phyloP scores from a whole-genome alignment of 768 basidiomycete genomes.

The Rhizopogon vinicolor region DNA sequence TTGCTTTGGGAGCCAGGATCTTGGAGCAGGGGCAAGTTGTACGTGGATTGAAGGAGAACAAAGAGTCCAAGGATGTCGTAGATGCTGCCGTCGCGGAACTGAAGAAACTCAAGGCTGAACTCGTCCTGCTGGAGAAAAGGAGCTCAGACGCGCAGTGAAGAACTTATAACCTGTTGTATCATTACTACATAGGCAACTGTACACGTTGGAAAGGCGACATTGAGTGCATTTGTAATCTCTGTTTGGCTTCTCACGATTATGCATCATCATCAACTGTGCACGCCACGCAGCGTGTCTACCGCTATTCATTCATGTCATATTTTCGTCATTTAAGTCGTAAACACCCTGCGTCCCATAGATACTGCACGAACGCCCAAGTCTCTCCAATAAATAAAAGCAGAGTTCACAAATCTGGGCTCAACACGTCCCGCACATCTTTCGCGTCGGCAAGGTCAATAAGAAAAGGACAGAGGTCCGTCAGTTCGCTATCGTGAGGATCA shows the following conservation, averaged over 20 bases:
- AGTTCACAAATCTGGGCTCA: constrained; percentile 32
- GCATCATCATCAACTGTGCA: too few relatives aligned
- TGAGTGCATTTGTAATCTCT: too few relatives aligned
- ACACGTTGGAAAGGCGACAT: not conserved
- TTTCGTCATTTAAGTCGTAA: not conserved
- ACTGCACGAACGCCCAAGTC: not conserved
- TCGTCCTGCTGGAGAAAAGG: constrained; percentile 23
- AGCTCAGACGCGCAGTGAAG: too few relatives aligned
- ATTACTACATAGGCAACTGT: too few relatives aligned
- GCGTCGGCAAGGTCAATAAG: constrained; percentile 57
- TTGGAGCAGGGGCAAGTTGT: constrained; percentile 76
- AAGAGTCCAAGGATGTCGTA: constrained; percentile 39
- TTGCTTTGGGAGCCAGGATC: constrained; percentile 71
- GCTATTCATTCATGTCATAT: not conserved
- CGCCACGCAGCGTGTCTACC: not conserved
- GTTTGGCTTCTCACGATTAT: not conserved
- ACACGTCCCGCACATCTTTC: constrained; percentile 59
- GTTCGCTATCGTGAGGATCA: constrained; percentile 70
- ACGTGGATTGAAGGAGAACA: constrained; percentile 54
- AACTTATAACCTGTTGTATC: too few relatives aligned
- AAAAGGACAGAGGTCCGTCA: constrained; percentile 67
- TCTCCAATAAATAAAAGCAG: not conserved
- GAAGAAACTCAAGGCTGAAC: constrained; percentile 60
- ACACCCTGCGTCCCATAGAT: not conserved
- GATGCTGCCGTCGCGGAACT: constrained; percentile 52